Evolutionary conservation across 2,329 filamentous ascomycete genomes (phyloP), one percentile per base, ranked within the genome.

Genomic region (Exophiala mesophila): DNA sequence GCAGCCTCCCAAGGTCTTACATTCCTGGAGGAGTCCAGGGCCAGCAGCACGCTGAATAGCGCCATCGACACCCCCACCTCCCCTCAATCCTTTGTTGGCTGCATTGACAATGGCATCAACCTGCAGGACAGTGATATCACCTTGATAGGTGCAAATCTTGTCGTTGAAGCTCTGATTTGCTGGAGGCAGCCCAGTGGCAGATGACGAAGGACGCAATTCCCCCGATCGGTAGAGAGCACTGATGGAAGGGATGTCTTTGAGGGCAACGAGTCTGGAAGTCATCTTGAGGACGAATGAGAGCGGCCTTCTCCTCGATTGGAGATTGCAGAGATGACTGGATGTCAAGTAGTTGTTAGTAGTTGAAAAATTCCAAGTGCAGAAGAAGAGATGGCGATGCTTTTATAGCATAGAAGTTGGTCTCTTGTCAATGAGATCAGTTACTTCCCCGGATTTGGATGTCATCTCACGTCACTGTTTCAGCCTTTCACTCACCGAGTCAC

Each of bases 31-130:
- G 1, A 97, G 76, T 0, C 64, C 63, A 0, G 68, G 76, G 0
- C 92, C 92, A 1, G 92, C 90, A 29, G 83, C 88, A 20, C 74
- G 65, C 62, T 97, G 92, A 55, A 97, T 96, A 19, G 88, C 85
- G 29, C 83, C 85, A 58, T 89, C 84, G 12, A 97, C 88, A 24
- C 92, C 92, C n/a, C 88, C 88, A 39, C 92, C 92, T 41, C 89
- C 88, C 0, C 85, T 73, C 1, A 97, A 77, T 2, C 74, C 75
- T 7, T 65, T 67, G 63, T 97, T 97, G 32, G 92, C 90, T 1
- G 92, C 90, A 62, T 97, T 97, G 62, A 97, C 89, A 55, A 96
- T 92, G 51, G 84, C 83, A 58, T 88, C 86, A 33, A 88, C 74
- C 21, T 73, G 62, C 3, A 97, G 77, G 10, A 72, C 80, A 10